Base-by-base conservation (phyloP, 495 filamentous ascomycete species). In the Parmelia sp. region DNA sequence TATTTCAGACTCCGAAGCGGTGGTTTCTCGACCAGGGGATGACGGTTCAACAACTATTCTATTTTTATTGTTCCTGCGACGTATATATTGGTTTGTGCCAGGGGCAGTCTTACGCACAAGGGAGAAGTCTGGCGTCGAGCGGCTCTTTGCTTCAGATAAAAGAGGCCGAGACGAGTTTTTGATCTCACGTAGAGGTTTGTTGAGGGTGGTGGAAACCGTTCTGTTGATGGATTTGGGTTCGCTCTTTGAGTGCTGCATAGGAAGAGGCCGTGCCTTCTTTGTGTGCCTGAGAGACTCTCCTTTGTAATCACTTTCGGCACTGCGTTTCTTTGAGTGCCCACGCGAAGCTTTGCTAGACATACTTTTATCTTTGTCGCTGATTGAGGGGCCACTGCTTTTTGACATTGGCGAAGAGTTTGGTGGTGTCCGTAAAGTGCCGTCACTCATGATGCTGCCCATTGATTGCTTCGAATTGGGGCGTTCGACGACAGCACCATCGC, bases 101-200 rank as follows among this genome's bases (percentile, higher is more conserved):
- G 45, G 27, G 25, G 64, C 55, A 6, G 45, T 49, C n/a, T 69
- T 66, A 47, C 56, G 67, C 10, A 69, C 67, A 15, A 66, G 39
- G 1, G 39, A 29, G n/a, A 64, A 55, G 5, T 49, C 8, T 5
- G 6, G 39, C 5, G 60, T 19, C 21, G 40, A 35, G 1, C 12
- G 39, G 4, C 0, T 51, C 1, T 58, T 58, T 0, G 21, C n/a
- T 19, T 31, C 9, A 10, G 14, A 21, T 21, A 33, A 15, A 11
- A 5, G 37, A 27, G 51, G 35, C 27, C 53, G 27, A 15, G 58
- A n/a, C 10, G 35, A 31, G 29, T 58, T 66, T 33, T 37, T 58
- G 40, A 66, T 59, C 12, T 62, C 64, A 6, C n/a, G 7, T 8
- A 62, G 31, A 58, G 59, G 64, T 14, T 39, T 15, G 21, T 62